A percentile compares a stretch with the other conserved stretches of the same genome.
These are phyloP conservation scores for Tricholoma sp. DNA, from an alignment of 768 basidiomycete genomes.

Conservation along the genomic window DNA sequence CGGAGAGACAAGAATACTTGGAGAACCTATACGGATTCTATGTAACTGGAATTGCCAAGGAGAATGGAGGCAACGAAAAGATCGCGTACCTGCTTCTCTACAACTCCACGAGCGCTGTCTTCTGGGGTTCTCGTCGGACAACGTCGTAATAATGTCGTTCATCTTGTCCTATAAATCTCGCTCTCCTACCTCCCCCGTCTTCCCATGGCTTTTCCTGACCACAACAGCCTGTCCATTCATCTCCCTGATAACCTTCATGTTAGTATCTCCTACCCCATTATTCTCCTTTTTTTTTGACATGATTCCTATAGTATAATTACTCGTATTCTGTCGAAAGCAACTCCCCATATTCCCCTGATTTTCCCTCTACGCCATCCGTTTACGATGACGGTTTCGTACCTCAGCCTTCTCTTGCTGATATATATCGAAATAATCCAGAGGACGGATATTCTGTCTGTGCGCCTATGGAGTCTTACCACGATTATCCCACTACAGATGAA, in stretches of 20 bases:
- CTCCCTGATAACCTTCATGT: conserved; percentile 2
- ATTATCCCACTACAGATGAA: neutral
- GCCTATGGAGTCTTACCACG: neutral
- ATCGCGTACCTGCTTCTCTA: neutral
- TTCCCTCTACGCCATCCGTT: neutral
- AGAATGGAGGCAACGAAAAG: too few species aligned
- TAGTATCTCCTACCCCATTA: conserved; percentile 33
- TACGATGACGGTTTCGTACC: neutral
- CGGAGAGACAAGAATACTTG: neutral
- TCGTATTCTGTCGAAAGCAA: conserved; percentile 1
- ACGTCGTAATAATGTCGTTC: neutral
- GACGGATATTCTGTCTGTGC: neutral
- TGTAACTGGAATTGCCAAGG: too few species aligned
- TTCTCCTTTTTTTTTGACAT: conserved; percentile 22
- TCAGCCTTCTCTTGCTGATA: neutral
- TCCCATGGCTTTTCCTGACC: conserved; percentile 1
- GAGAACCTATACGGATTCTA: too few species aligned
- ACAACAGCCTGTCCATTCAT: neutral
- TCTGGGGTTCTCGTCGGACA: neutral
- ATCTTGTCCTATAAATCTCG: neutral
- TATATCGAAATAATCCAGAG: neutral
- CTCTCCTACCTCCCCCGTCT: neutral
- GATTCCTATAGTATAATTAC: neutral
- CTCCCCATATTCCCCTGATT: conserved; percentile 5
- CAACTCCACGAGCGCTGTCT: neutral